Percentiles rank a stretch among this genome's conserved stretches.
These are phyloP conservation scores for Podochytrium sp. DNA, from an alignment of 192 early-diverging fungal species.

Conservation along the genomic window DNA sequence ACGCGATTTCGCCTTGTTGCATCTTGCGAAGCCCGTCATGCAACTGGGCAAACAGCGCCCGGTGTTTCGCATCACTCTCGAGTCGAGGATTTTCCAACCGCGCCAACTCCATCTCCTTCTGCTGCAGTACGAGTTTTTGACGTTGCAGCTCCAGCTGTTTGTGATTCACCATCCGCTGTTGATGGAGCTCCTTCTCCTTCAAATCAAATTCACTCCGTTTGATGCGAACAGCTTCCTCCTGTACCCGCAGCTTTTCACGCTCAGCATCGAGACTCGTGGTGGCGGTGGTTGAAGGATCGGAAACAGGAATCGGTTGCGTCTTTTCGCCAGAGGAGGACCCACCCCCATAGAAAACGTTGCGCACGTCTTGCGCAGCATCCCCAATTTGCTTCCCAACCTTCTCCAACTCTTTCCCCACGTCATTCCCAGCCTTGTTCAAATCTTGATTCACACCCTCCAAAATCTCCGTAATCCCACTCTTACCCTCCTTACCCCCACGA, in stretches of 20 bases:
- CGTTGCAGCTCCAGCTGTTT: neutral
- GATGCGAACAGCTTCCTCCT: neutral
- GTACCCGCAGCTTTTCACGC: neutral
- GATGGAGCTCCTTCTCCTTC: neutral
- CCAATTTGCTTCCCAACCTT: neutral
- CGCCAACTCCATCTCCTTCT: slow-evolving; percentile 3
- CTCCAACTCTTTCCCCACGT: neutral
- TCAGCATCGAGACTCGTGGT: too few relatives aligned
- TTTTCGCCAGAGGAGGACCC: too few relatives aligned
- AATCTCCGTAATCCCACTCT: too few relatives aligned
- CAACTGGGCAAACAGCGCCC: neutral
- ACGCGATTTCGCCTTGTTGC: neutral
- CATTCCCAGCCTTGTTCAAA: too few relatives aligned
- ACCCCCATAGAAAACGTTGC: too few relatives aligned
- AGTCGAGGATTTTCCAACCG: neutral
- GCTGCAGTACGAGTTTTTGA: neutral
- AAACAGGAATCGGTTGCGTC: too few relatives aligned
- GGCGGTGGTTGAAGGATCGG: too few relatives aligned
- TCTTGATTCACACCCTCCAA: too few relatives aligned
- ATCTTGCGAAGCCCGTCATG: neutral
- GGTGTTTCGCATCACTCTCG: too few relatives aligned
- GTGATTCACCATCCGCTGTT: neutral
- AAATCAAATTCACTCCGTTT: neutral
- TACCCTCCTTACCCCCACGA: neutral
- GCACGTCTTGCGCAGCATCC: too few relatives aligned